phyloP scores from a whole-genome alignment of 306 rosid species.

The Acacia confusa region DNA sequence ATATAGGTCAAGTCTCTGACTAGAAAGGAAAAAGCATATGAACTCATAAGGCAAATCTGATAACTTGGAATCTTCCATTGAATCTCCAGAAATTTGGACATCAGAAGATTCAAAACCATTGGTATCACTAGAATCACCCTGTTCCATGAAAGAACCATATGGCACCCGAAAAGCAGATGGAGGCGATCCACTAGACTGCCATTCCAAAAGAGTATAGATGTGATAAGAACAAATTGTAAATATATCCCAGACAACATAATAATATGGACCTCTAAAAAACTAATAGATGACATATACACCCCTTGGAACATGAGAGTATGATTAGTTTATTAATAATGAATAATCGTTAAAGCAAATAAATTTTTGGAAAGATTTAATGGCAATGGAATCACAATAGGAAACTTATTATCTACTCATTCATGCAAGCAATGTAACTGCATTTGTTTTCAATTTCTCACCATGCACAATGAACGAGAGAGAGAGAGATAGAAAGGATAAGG shows the following conservation, averaged over 20 bases:
- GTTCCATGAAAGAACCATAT: conserved; percentile 75
- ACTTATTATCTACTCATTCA: not conserved
- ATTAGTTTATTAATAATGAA: not conserved
- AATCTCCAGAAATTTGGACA: conserved; percentile 33
- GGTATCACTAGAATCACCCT: conserved; percentile 36
- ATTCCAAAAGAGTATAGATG: conserved; percentile 43
- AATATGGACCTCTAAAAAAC: conserved; percentile 5
- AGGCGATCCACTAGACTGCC: conserved; percentile 97
- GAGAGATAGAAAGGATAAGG: conserved; percentile 13
- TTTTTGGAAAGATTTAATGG: conserved; percentile 16
- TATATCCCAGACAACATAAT: conserved; percentile 24
- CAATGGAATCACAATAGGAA: not conserved
- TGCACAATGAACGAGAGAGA: conserved; percentile 8
- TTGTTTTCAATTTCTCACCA: conserved; percentile 3
- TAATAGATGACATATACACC: conserved; percentile 15
- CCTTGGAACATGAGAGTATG: not conserved
- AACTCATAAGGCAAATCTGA: conserved; percentile 76
- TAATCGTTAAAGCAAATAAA: conserved; percentile 15
- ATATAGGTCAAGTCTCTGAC: conserved; percentile 69
- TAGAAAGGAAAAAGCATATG: conserved; percentile 81
- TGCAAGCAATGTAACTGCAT: conserved; percentile 6
- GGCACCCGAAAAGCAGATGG: conserved; percentile 91
- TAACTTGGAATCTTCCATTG: conserved; percentile 36
- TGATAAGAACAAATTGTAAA: conserved; percentile 21
- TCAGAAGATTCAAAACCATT: conserved; percentile 45